Evolutionary conservation across 2,329 filamentous ascomycete genomes (phyloP), one percentile per base, ranked within the genome.

Genomic region (Ophiostoma pallidulum): DNA sequence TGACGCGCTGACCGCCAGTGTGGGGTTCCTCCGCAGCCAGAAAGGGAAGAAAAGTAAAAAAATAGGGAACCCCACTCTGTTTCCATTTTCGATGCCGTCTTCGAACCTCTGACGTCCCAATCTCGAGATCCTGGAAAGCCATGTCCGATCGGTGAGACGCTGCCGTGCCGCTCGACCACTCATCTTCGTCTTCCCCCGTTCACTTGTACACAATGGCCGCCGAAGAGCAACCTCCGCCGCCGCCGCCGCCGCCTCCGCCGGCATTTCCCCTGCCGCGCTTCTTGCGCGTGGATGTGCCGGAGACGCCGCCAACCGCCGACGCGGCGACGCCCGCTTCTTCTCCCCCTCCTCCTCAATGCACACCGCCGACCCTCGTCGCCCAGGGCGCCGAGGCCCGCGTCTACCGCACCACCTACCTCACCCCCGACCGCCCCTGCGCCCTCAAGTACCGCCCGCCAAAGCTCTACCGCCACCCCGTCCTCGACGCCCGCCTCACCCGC

Each of bases 321-420:
- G 33, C 8, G 18, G 19, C 36, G 12, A 7, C 48, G n/a, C n/a
- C n/a, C n/a, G n/a, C n/a, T n/a, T n/a, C 14, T 16, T 31, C 16
- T n/a, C 38, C 4, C 4, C 29, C 10, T 18, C 78, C 71, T 20
- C 45, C 3, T 14, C 40, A 56, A n/a, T n/a, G n/a, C n/a, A n/a
- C n/a, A n/a, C 66, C 77, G 41, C 80, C 87, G 53, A 65, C 62
- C 41, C 84, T 95, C 60, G 78, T 97, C 57, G 83, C 87, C 49
- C 92, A 97, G 74, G 92, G 92, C 67, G 92, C 92, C 62, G 92
- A 98, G 77, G 90, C 87, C 51, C 87, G 91, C 55, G 79, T 98
- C 61, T 97, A 94, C 78, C 83, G 81, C 64, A 91, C 87, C 16
- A 82, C 78, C 47, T 94, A 87, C 68, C 81, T 96, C 47, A 64